phyloP scores from a whole-genome alignment of 176 grass and related monocot species.

The Carex myosuroides region DNA sequence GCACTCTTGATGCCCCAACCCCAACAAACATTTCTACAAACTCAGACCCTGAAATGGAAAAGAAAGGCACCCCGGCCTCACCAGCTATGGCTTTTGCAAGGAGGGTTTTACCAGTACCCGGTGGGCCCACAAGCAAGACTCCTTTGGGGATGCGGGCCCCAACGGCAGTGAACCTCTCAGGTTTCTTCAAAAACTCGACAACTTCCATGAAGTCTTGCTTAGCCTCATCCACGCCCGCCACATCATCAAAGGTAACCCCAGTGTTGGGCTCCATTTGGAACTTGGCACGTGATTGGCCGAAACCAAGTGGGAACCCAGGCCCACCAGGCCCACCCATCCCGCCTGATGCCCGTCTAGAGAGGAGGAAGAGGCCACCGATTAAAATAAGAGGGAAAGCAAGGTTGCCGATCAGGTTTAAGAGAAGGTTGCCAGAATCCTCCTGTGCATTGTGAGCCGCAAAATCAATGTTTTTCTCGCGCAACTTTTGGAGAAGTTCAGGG shows the following conservation, averaged over 20 bases:
- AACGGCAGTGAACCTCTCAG: conserved; percentile 94
- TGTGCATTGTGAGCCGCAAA: conserved; percentile 89
- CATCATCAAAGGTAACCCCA: conserved; percentile 93
- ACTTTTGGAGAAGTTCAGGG: conserved; percentile 93
- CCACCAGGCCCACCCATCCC: conserved; percentile 85
- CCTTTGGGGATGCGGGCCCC: conserved; percentile 97
- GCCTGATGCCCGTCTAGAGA: conserved; percentile 77
- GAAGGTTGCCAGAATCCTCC: conserved; percentile 79
- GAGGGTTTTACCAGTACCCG: conserved; percentile 92
- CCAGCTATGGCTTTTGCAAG: conserved; percentile 98
- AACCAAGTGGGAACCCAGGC: conserved; percentile 80
- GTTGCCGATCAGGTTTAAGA: conserved; percentile 95
- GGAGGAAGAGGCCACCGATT: conserved; percentile 80
- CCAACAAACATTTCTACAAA: conserved; percentile 99
- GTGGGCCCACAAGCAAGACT: conserved; percentile 94
- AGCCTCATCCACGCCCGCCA: conserved; percentile 87
- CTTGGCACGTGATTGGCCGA: conserved; percentile 93
- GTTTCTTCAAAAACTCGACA: conserved; percentile 94
- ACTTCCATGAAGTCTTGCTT: conserved; percentile 99
- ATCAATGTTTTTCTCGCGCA: conserved; percentile 95
- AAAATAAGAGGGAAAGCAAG: conserved; percentile 93
- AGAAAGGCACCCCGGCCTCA: conserved; percentile 96
- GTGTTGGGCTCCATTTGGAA: conserved; percentile 99
- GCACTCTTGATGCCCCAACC: conserved; percentile 87
- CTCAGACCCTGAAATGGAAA: conserved; percentile 93